Conservation (phyloP, 129 eudicot species). For the Chrysanthemum makinoi region DNA sequence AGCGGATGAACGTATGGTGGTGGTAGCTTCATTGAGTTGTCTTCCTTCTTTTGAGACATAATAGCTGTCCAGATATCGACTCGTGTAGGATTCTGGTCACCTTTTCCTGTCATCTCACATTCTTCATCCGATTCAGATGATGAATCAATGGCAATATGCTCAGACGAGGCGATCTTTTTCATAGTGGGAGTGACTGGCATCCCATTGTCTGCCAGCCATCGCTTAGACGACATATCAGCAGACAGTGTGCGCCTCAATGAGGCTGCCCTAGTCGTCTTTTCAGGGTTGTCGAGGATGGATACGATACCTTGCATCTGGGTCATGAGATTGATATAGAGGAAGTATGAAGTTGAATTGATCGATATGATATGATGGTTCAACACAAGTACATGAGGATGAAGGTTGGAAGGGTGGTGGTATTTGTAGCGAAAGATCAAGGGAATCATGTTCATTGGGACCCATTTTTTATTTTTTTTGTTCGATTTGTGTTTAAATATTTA, state of each 20-base stretch:
- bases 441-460: conserved; percentile 42
- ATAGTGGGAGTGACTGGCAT: conserved; percentile 23
- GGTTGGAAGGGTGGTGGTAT: conserved; percentile 22
- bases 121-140: conserved; percentile 38
- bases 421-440: conserved; percentile 30
- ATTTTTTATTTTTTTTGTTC: conserved; percentile 11
- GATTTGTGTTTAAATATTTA: conserved; percentile 12
- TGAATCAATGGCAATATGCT: conserved; percentile 32
- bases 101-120: background rate
- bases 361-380: conserved; percentile 9
- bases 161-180: conserved; percentile 53
- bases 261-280: conserved; percentile 21
- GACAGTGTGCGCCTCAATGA: conserved; percentile 75
- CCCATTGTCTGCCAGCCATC: conserved; percentile 64
- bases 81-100: conserved; percentile 24
- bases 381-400: conserved; percentile 33
- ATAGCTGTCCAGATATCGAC: conserved; percentile 63
- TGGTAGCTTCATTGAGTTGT: conserved; percentile 28
- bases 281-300: conserved; percentile 51
- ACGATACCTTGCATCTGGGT: conserved; percentile 68
- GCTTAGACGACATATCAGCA: conserved; percentile 85
- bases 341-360: conserved; percentile 4
- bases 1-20: conserved; percentile 82
- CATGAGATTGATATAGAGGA: conserved; percentile 17
- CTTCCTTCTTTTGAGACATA: conserved; percentile 40